Conservation (phyloP, 768 basidiomycete species). For the Tricholoma terreum region DNA sequence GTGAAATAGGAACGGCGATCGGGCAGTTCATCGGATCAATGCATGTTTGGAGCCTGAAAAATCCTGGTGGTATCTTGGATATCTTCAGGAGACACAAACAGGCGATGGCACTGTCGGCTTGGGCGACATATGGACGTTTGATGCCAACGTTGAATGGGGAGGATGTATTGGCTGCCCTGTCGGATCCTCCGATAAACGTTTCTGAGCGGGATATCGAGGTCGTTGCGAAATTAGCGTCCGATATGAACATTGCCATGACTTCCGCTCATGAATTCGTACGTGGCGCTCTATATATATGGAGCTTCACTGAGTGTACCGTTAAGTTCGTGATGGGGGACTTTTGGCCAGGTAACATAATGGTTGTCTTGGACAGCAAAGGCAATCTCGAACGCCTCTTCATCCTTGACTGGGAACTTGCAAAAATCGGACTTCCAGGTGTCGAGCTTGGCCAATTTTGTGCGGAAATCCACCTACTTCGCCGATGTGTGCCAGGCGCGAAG, state of each 20-base stretch:
- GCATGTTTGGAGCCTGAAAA: constrained; percentile 45
- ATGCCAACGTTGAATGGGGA: constrained; percentile 27
- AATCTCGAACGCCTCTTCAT: constrained; percentile 42
- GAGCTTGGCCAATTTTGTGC: constrained; percentile 67
- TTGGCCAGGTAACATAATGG: constrained; percentile 68
- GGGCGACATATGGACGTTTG: constrained; percentile 43
- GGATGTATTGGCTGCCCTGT: constrained; percentile 28
- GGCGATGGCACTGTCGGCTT: constrained; percentile 36
- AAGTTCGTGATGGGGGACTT: constrained; percentile 68
- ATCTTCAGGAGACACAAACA: constrained; percentile 34
- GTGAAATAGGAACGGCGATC: constrained; percentile 47
- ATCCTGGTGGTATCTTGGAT: constrained; percentile 23
- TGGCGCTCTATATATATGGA: neutral
- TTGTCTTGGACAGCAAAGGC: constrained; percentile 34
- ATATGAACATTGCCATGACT: constrained; percentile 27
- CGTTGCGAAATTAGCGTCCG: constrained; percentile 31
- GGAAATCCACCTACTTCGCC: constrained; percentile 50
- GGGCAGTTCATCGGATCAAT: constrained; percentile 54
- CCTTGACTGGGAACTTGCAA: constrained; percentile 66
- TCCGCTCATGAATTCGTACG: constrained; percentile 23
- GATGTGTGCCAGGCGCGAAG: constrained; percentile 42
- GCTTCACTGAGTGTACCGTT: constrained; percentile 11
- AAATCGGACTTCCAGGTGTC: constrained; percentile 51
- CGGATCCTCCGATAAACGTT: constrained; percentile 35
- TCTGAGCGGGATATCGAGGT: constrained; percentile 29